phyloP scores from a whole-genome alignment of 148 eudicot genomes.

The Heliosperma pusillum region DNA sequence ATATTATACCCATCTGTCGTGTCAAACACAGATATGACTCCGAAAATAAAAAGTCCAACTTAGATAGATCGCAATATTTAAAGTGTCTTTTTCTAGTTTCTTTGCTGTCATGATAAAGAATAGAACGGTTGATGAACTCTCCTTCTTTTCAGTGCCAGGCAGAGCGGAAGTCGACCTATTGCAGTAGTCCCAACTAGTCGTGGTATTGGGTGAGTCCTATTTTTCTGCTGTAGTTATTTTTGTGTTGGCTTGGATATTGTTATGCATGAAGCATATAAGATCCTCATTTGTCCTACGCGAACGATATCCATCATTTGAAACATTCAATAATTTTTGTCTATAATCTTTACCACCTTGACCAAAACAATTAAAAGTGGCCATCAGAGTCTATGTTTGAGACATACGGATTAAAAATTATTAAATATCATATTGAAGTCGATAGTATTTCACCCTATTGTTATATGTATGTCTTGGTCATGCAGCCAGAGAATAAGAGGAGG shows the following conservation, averaged over 20 bases:
- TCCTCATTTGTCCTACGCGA: not conserved
- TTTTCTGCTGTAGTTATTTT: not conserved
- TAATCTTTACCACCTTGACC: not conserved
- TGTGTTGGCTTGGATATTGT: not conserved
- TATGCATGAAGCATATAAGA: not conserved
- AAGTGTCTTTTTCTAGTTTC: not conserved
- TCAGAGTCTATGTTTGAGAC: no score
- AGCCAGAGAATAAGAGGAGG: constrained; percentile 61
- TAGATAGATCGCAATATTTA: no score
- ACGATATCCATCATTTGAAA: no score
- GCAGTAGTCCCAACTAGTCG: constrained; percentile 39
- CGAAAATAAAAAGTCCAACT: not conserved
- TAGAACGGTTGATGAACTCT: not conserved
- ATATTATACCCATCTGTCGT: not conserved
- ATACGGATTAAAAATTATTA: no score
- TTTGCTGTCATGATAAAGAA: not conserved
- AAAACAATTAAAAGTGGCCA: no score
- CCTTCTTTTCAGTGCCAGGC: constrained; percentile 37
- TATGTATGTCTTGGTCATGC: not conserved
- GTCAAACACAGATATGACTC: not conserved
- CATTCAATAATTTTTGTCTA: not conserved
- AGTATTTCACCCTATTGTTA: not conserved
- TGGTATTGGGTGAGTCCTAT: constrained; percentile 43
- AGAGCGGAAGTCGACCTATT: constrained; percentile 45
- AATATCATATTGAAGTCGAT: no score